These are phyloP conservation scores for Magnusiomyces starmeri DNA, from an alignment of 1,139 yeast genomes.

Conservation along the genomic window DNA sequence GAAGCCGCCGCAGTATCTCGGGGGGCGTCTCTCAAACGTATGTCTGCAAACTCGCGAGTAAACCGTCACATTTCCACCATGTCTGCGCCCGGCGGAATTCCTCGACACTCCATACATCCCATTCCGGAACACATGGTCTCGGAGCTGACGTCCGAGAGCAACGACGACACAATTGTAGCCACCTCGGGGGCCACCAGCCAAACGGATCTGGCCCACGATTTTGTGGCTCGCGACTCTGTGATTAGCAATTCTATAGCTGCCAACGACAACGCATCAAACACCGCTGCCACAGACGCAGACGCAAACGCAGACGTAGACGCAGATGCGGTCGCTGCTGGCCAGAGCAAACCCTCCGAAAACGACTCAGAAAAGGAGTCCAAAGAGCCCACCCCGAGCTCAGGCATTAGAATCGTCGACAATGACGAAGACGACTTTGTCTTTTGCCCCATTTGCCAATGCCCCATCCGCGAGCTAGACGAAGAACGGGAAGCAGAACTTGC, in stretches of 20 bases:
- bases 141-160: not conserved
- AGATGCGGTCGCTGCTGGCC: not conserved
- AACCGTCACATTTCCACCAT: not conserved
- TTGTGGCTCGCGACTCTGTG: no score
- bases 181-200: not conserved
- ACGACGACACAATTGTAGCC: no score
- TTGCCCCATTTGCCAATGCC: conserved; percentile 8
- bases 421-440: conserved; percentile 5
- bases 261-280: not conserved
- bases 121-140: no score
- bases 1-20: not conserved
- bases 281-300: not conserved
- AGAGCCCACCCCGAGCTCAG: not conserved
- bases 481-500: not conserved
- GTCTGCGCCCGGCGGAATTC: not conserved
- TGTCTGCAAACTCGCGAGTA: not conserved
- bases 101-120: not conserved
- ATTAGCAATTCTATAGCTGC: not conserved
- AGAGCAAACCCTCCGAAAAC: no score
- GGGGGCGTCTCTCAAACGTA: not conserved
- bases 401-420: not conserved
- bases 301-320: not conserved
- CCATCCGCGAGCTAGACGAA: not conserved
- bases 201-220: no score
- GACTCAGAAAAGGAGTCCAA: not conserved